Evolutionary conservation across 257 asterid species (phyloP).

Genomic region (Forsythia viridissima): DNA sequence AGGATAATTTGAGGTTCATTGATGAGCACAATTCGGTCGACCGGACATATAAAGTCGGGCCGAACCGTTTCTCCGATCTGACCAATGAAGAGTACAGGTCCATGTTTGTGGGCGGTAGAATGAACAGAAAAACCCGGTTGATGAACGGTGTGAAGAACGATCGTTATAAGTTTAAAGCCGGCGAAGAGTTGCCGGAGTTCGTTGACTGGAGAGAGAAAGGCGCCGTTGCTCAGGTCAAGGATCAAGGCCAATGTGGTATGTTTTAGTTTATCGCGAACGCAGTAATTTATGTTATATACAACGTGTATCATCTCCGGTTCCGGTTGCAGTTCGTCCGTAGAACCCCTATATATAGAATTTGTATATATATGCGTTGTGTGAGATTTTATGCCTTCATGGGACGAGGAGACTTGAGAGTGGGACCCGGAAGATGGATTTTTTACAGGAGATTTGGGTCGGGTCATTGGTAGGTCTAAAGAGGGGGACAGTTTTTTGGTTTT

Average conservation of each 20-base stretch:
- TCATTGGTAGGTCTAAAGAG: background rate
- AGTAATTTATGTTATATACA: background rate
- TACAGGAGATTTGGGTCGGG: background rate
- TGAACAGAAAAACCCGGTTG: constrained; percentile 37
- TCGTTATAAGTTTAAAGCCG: constrained; percentile 53
- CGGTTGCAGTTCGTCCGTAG: background rate
- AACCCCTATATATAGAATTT: background rate
- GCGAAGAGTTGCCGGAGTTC: constrained; percentile 62
- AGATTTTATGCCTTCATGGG: background rate
- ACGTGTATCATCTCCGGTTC: background rate
- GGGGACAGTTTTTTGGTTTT: background rate
- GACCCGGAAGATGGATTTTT: background rate
- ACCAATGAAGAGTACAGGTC: constrained; percentile 72
- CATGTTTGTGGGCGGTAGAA: constrained; percentile 53
- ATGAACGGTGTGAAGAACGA: constrained; percentile 31
- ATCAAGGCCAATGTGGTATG: constrained; percentile 94
- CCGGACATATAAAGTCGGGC: constrained; percentile 56
- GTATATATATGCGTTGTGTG: background rate
- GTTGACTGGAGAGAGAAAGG: constrained; percentile 91
- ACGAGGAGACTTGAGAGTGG: background rate
- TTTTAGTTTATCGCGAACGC: background rate
- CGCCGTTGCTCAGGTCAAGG: constrained; percentile 79
- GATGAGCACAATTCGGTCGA: constrained; percentile 58
- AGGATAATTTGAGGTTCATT: constrained; percentile 69
- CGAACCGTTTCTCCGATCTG: constrained; percentile 84